Evolutionary conservation across 179 eudicot genomes (phyloP).

Genomic region (Corrigiola litoralis): DNA sequence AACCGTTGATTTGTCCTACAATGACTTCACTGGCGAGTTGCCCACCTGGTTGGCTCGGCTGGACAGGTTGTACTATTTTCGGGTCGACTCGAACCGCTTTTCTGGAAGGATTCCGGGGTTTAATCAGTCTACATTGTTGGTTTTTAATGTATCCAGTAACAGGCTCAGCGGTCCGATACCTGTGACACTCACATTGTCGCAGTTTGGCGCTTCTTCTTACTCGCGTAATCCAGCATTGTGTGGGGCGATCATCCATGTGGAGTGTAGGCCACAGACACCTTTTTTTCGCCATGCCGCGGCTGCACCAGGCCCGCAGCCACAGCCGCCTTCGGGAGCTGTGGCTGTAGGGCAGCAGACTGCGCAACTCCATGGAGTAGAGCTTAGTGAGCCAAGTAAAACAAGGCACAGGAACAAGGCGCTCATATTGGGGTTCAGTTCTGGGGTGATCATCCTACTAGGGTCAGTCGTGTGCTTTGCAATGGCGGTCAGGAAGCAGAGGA

Average conservation of each 20-base stretch:
- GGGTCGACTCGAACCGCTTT: slow-evolving; percentile 24
- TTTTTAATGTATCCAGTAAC: slow-evolving; percentile 30
- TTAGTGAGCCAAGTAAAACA: not conserved
- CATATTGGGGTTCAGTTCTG: slow-evolving; percentile 17
- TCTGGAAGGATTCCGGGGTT: slow-evolving; percentile 22
- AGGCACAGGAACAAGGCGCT: not conserved
- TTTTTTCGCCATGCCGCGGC: slow-evolving; percentile 18
- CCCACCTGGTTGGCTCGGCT: slow-evolving; percentile 27
- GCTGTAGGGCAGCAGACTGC: not conserved
- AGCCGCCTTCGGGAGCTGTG: not conserved
- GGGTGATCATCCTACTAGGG: slow-evolving; percentile 15
- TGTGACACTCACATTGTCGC: slow-evolving; percentile 9
- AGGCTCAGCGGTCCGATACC: slow-evolving; percentile 27
- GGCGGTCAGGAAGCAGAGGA: slow-evolving; percentile 25
- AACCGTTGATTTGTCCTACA: slow-evolving; percentile 49
- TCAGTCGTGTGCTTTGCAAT: slow-evolving; percentile 19
- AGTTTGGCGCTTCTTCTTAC: slow-evolving; percentile 6
- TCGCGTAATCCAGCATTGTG: slow-evolving; percentile 21
- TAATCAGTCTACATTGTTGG: slow-evolving; percentile 25
- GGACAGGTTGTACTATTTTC: slow-evolving; percentile 21
- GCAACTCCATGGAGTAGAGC: slow-evolving; percentile 11
- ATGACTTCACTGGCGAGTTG: slow-evolving; percentile 27
- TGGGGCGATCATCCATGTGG: slow-evolving; percentile 22
- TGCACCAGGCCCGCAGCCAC: not conserved
- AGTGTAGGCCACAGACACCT: slow-evolving; percentile 15